phyloP scores from a whole-genome alignment of 1,139 yeast genomes.

The Geotrichum carabidarum region DNA sequence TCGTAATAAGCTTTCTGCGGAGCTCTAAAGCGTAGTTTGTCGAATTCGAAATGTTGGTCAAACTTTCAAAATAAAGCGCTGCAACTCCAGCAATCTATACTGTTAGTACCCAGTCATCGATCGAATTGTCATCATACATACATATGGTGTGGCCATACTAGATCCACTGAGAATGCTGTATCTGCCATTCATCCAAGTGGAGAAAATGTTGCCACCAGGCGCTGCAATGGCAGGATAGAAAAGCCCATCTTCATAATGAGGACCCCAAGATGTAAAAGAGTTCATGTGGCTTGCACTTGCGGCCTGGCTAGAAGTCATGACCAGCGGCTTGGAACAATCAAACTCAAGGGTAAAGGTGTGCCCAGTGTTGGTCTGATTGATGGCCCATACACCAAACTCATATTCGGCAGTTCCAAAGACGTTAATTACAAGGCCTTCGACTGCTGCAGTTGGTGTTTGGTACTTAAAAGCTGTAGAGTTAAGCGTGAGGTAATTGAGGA shows the following conservation, averaged over 20 bases:
- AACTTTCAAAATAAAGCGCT: constrained; percentile 15
- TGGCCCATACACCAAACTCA: constrained; percentile 14
- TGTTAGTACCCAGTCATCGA: not conserved
- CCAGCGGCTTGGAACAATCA: not conserved
- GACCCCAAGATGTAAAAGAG: constrained; percentile 25
- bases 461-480: not conserved
- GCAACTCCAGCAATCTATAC: constrained; percentile 18
- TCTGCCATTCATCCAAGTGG: constrained; percentile 19
- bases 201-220: constrained; percentile 26
- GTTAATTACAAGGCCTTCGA: constrained; percentile 6
- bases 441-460: constrained; percentile 6
- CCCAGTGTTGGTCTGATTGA: not conserved
- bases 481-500: constrained; percentile 10
- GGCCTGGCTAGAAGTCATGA: constrained; percentile 1
- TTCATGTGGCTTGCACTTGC: constrained; percentile 13
- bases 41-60: not conserved
- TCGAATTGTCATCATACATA: not conserved
- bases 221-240: constrained; percentile 26
- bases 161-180: constrained; percentile 24
- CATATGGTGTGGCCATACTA: constrained; percentile 26
- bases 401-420: constrained; percentile 7
- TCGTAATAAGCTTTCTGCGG: constrained; percentile 12
- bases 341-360: constrained; percentile 7
- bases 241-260: constrained; percentile 23
- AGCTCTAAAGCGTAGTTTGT: constrained; percentile 13